phyloP scores from a whole-genome alignment of 2,329 filamentous ascomycete species.

The Alternaria panax region DNA sequence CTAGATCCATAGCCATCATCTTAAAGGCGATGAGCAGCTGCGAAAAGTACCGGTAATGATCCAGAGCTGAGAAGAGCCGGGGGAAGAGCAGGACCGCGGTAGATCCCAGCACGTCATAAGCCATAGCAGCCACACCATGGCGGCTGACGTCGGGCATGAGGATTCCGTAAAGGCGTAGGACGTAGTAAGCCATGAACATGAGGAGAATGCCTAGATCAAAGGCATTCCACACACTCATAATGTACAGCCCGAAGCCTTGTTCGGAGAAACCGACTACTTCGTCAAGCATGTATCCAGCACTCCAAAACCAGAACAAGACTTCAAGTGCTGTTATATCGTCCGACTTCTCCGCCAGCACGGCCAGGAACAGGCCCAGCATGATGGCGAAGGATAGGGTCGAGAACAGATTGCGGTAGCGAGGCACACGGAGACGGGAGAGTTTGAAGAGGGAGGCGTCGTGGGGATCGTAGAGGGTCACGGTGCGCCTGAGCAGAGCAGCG shows the following conservation, averaged over 20 bases:
- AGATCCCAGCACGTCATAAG: slow-evolving; percentile 92
- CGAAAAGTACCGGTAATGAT: slow-evolving; percentile 96
- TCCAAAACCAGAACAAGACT: slow-evolving; percentile 97
- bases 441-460: slow-evolving; percentile 90
- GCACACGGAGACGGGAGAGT: slow-evolving; percentile 86
- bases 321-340: slow-evolving; percentile 83
- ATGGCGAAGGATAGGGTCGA: slow-evolving; percentile 88
- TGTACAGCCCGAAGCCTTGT: slow-evolving; percentile 93
- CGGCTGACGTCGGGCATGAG: slow-evolving; percentile 75
- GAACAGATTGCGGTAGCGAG: slow-evolving; percentile 88
- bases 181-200: slow-evolving; percentile 87
- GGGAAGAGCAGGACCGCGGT: slow-evolving; percentile 90
- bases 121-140: slow-evolving; percentile 78
- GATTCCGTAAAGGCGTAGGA: slow-evolving; percentile 85
- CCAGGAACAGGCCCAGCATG: slow-evolving; percentile 83
- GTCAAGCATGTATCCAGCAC: slow-evolving; percentile 94
- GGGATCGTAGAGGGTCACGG: slow-evolving; percentile 88
- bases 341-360: slow-evolving; percentile 78
- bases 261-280: slow-evolving; percentile 96
- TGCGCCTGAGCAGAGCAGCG: slow-evolving; percentile 65
- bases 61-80: slow-evolving; percentile 88
- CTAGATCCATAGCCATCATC: slow-evolving; percentile 89
- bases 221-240: slow-evolving; percentile 97
- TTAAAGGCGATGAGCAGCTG: slow-evolving; percentile 93
- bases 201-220: slow-evolving; percentile 91